Evolutionary conservation across 108 stramenopile genomes (phyloP), one percentile per base, ranked within the genome.

Genomic region (Mediolabrus comicus): DNA sequence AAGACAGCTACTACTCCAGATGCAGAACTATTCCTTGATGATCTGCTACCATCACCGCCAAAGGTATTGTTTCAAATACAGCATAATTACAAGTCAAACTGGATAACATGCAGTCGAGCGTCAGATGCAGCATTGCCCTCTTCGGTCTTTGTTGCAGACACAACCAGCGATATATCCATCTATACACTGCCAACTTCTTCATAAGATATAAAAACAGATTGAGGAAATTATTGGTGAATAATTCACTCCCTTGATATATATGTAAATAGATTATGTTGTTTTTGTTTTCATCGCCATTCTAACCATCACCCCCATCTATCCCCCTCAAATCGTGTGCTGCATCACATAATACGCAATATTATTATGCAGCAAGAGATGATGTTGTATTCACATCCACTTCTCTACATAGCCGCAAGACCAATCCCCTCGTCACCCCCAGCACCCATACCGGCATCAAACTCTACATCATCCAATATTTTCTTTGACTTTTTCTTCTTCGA

Each of bases 91-190:
- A 90, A 92, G 74, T 53, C 86, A 11, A 90, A 87, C 64, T 88
- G 84, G 80, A 71, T 90, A 3, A 55, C 62, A 10, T 75, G 79
- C 52, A 62, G 66, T 62, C 53, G 52, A 19, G 9, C 52, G 13
- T 19, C 26, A 33, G 69, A 79, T 62, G 51, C 34, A 30, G 27
- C 36, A 22, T 41, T 75, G 19, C 72, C 86, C 6, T 51, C 16
- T 29, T 70, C 86, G 6, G 28, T 93, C 10, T 90, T 90, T 81
- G 86, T 93, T 29, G 87, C 92, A 2, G 92, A 94, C 49, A 90
- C 86, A 33, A 79, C 87, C 58, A 77, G 80, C 36, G 83, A 90
- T 25, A 90, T 94, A 33, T 79, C 88, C 43, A 69, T 57, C 13
- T 92, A 92, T 59, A 66, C 65, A n/a, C 62, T 87, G n/a, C 84